Percentiles rank a stretch among this genome's conserved stretches.
Conservation (phyloP, 495 filamentous ascomycete genomes). For the Bacidia gigantensis region DNA sequence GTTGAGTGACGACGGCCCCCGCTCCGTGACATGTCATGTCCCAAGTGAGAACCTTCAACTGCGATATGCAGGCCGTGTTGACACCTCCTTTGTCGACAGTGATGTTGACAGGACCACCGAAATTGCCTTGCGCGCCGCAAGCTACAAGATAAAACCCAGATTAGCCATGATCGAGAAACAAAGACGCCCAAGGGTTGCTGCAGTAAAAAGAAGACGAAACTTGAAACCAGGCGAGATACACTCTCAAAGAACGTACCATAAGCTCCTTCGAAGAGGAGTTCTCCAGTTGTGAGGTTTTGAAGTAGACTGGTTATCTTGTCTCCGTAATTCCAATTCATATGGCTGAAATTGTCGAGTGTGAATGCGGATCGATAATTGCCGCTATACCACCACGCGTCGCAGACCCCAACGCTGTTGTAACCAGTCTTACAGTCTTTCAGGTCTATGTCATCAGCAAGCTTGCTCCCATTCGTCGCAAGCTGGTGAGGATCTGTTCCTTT, state of each 20-base stretch:
- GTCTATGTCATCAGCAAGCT: background rate
- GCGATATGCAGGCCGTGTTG: conserved; percentile 10
- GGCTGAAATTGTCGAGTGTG: conserved; percentile 4
- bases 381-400: conserved; percentile 9
- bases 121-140: conserved; percentile 8
- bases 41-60: conserved; percentile 8
- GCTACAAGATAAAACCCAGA: background rate
- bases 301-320: conserved; percentile 1
- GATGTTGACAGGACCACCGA: conserved; percentile 5
- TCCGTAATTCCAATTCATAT: conserved; percentile 8
- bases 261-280: conserved; percentile 6
- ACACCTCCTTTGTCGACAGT: conserved; percentile 6
- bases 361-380: conserved; percentile 5
- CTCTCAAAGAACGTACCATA: background rate
- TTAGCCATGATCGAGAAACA: background rate
- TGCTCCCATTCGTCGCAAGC: conserved; percentile 1
- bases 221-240: no score
- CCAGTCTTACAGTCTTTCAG: background rate
- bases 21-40: background rate
- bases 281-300: conserved; percentile 4
- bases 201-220: no score
- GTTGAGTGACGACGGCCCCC: background rate
- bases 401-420: conserved; percentile 2
- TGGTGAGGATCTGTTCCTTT: conserved; percentile 2
- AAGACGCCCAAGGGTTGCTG: no score